phyloP scores from a whole-genome alignment of 495 filamentous ascomycete species.

The Tetracladium setigerum region DNA sequence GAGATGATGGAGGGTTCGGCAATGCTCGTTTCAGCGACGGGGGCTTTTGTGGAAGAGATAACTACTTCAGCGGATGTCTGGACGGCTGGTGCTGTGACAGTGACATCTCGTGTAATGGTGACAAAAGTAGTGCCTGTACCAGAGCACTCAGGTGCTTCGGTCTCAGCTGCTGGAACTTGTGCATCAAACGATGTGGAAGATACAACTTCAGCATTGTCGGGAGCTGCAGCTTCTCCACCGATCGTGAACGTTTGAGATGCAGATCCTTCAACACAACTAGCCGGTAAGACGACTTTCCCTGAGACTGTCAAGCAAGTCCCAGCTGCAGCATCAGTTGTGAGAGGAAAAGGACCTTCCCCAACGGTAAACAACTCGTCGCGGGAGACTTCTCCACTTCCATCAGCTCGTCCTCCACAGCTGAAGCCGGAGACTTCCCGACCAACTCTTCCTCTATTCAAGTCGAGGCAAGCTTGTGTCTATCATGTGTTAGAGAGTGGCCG shows the following conservation, averaged over 20 bases:
- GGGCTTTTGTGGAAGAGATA: neutral
- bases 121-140: slow-evolving; percentile 2
- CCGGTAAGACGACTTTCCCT: slow-evolving; percentile 35
- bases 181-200: neutral
- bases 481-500: neutral
- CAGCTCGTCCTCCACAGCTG: slow-evolving; percentile 48
- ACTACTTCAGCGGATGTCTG: slow-evolving; percentile 1
- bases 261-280: slow-evolving; percentile 32
- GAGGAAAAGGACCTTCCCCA: slow-evolving; percentile 29
- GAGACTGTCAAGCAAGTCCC: slow-evolving; percentile 37
- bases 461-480: slow-evolving; percentile 47
- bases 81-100: slow-evolving; percentile 2
- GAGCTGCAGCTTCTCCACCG: slow-evolving; percentile 20
- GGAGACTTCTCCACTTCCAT: slow-evolving; percentile 41
- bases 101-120: slow-evolving; percentile 2
- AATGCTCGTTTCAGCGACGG: neutral
- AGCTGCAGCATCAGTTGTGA: slow-evolving; percentile 33
- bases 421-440: slow-evolving; percentile 44
- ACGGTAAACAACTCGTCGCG: slow-evolving; percentile 41
- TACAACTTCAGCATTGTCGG: slow-evolving; percentile 2
- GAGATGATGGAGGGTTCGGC: neutral
- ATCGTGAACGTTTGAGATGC: slow-evolving; percentile 40
- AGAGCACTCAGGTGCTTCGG: neutral
- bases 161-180: neutral
- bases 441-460: slow-evolving; percentile 42